Evolutionary conservation across 331 rosid species (phyloP).

Genomic region (Erythrophleum ivorense): DNA sequence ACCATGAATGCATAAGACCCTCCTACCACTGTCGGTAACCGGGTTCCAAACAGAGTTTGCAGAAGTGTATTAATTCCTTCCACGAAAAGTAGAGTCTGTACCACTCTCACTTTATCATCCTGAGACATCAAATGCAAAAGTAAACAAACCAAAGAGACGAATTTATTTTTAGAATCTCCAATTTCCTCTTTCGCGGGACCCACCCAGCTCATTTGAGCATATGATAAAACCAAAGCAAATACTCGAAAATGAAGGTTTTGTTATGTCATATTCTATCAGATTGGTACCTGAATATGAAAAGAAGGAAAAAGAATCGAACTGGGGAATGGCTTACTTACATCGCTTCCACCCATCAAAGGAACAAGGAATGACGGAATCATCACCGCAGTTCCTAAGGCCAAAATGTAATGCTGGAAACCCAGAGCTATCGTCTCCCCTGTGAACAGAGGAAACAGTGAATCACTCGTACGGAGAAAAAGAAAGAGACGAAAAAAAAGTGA

Average conservation of each 20-base stretch:
- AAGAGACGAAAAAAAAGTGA: not conserved
- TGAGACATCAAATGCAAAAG: conserved; percentile 43
- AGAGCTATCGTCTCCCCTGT: conserved; percentile 89
- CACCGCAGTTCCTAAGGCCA: conserved; percentile 98
- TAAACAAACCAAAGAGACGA: conserved; percentile 7
- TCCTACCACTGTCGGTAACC: conserved; percentile 95
- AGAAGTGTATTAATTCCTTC: conserved; percentile 94
- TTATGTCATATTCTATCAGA: conserved; percentile 11
- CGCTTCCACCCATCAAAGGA: conserved; percentile 95
- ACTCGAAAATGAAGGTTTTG: not conserved
- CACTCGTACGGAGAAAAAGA: conserved; percentile 6
- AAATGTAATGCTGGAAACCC: conserved; percentile 98
- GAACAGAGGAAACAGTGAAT: conserved; percentile 34
- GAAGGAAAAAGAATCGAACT: conserved; percentile 30
- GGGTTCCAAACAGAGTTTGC: conserved; percentile 94
- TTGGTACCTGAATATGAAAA: conserved; percentile 11
- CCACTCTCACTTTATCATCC: conserved; percentile 98
- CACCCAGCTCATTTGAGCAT: conserved; percentile 29
- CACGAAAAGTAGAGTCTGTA: conserved; percentile 91
- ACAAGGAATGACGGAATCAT: conserved; percentile 99
- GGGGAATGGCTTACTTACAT: conserved; percentile 77
- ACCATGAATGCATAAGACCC: conserved; percentile 99
- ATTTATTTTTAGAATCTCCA: conserved; percentile 36
- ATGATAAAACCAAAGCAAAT: conserved; percentile 8
- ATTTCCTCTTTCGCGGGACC: conserved; percentile 34